Evolutionary conservation across 2,329 filamentous ascomycete genomes (phyloP), one percentile per base, ranked within the genome.

Genomic region (Xylariaceae sp.): DNA sequence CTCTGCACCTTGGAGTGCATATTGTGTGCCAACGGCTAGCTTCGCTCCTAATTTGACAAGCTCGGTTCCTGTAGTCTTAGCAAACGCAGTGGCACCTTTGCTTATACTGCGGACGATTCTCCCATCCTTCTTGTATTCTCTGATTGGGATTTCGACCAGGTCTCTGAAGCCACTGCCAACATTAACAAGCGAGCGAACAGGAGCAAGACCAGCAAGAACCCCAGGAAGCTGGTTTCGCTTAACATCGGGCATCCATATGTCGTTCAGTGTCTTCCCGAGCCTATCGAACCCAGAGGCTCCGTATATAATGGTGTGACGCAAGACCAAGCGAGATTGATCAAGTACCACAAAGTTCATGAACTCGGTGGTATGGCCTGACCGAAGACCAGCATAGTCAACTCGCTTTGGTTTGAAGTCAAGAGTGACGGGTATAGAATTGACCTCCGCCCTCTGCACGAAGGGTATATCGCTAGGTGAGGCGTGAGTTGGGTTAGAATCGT

Each of bases 341-440:
- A 99, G 84, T 12, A 94, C 90, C 63, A 99, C 84, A 71, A 99
- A 97, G 73, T 99, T 99, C 93, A 98, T 98, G 69, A 99, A 96
- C 73, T 99, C 95, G 0, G 92, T 96, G 0, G 95, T 98, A 64
- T 91, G 92, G 1, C 95, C 95, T 1, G 95, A 97, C 23, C 93
- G 87, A 3, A 99, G 83, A 3, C 93, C 93, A 0, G 88, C 91
- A 67, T 99, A 99, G 73, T 99, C 94, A 16, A 99, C 91, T n/a
- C 92, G 87, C 75, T 99, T 98, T 7, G 95, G 95, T 73, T 99
- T 99, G 77, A 99, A 99, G 74, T 99, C 95, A 3, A 87, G 85
- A 69, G 90, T 92, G 53, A 99, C 83, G 2, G 87, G 87, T 21
- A 99, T 85, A 3, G 90, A 86, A 63, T 91, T 90, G 43, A 99